Percentiles rank a stretch among this genome's conserved stretches.
phyloP scores from a whole-genome alignment of 768 basidiomycete species.

The Lepiota brunneoincarnata region DNA sequence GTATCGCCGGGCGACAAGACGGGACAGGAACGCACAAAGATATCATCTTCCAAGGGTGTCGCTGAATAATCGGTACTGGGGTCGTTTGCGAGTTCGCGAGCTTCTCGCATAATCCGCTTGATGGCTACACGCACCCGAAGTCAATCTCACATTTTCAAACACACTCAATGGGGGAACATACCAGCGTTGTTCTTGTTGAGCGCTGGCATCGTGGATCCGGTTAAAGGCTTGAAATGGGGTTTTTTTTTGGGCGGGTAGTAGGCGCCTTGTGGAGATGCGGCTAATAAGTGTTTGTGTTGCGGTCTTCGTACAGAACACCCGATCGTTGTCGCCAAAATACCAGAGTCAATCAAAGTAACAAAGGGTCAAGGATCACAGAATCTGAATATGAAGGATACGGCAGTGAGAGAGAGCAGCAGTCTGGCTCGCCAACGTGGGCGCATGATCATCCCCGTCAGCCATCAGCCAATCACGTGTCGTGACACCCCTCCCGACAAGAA shows the following conservation, averaged over 20 bases:
- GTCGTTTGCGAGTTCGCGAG: slow-evolving; percentile 82
- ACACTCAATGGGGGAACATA: slow-evolving; percentile 26
- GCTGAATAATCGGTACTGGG: slow-evolving; percentile 86
- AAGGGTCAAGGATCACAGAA: too few relatives aligned
- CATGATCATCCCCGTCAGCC: not conserved
- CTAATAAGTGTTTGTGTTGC: too few relatives aligned
- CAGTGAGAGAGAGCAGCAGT: not conserved
- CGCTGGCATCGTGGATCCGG: slow-evolving; percentile 24
- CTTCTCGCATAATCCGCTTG: slow-evolving; percentile 97
- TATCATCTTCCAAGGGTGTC: slow-evolving; percentile 86
- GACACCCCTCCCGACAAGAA: not conserved
- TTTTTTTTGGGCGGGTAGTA: not conserved
- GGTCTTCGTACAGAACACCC: too few relatives aligned
- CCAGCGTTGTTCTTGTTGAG: slow-evolving; percentile 92
- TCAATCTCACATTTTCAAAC: not conserved
- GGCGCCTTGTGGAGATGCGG: not conserved
- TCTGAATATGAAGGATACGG: not conserved
- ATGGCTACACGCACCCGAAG: slow-evolving; percentile 54
- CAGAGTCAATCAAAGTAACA: too few relatives aligned
- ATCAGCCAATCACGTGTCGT: not conserved
- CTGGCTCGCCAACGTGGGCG: not conserved
- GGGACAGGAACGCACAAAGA: slow-evolving; percentile 61
- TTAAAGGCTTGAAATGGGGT: not conserved
- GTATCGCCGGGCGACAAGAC: not conserved
- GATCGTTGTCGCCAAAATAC: too few relatives aligned